Evolutionary conservation across 2,329 filamentous ascomycete species (phyloP).

Genomic region (Epichloe coenophiala): DNA sequence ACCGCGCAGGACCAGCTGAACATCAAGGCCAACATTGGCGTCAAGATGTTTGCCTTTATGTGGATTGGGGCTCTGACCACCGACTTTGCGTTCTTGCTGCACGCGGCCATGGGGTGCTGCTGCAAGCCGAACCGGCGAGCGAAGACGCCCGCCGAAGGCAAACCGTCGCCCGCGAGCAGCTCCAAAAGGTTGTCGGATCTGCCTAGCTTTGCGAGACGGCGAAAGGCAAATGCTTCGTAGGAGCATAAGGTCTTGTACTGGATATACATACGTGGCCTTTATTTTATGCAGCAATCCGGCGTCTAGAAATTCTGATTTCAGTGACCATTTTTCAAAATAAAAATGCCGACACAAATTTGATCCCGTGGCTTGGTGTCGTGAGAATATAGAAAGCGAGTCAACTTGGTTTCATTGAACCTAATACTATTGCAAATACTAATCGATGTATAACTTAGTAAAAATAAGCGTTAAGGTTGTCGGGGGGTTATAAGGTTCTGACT

Average conservation of each 20-base stretch:
- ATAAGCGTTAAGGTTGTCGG: too few relatives aligned
- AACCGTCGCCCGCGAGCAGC: slow-evolving; percentile 1
- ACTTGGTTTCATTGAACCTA: too few relatives aligned
- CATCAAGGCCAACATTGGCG: slow-evolving; percentile 56
- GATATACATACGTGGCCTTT: too few relatives aligned
- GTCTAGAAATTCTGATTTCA: too few relatives aligned
- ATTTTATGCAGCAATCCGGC: too few relatives aligned
- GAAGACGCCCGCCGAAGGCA: slow-evolving; percentile 1
- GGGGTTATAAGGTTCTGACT: accelerated
- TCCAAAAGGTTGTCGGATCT: slow-evolving; percentile 11
- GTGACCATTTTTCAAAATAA: too few relatives aligned
- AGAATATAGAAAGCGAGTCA: too few relatives aligned
- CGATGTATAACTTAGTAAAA: too few relatives aligned
- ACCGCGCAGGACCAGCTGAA: slow-evolving; percentile 60
- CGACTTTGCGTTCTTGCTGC: slow-evolving; percentile 57
- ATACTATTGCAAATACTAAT: too few relatives aligned
- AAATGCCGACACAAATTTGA: too few relatives aligned
- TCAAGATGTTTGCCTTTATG: slow-evolving; percentile 74
- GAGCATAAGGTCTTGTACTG: background rate
- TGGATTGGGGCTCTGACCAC: slow-evolving; percentile 64
- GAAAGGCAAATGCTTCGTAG: slow-evolving; percentile 9
- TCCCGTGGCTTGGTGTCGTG: too few relatives aligned
- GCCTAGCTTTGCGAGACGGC: slow-evolving; percentile 17
- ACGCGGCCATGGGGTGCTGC: slow-evolving; percentile 68
- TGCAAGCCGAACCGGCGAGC: slow-evolving; percentile 27